A percentile compares a stretch with the other conserved stretches of the same genome.
phyloP scores from a whole-genome alignment of 2,329 filamentous ascomycete genomes.

The Exophiala alcalophila region DNA sequence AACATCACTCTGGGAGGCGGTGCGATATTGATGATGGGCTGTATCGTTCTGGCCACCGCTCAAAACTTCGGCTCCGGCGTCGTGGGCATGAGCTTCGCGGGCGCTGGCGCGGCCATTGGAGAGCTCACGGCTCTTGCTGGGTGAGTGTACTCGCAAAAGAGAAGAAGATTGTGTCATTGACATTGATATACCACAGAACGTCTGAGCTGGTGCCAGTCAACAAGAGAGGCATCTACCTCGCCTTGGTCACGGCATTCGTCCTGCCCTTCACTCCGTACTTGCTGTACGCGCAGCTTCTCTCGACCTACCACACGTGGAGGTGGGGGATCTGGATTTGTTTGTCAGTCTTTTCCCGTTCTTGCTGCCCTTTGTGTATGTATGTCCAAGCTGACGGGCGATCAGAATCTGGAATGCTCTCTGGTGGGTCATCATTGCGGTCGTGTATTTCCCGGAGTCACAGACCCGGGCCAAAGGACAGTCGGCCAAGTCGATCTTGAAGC shows the following conservation, averaged over 20 bases:
- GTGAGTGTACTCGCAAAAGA: conserved; percentile 7
- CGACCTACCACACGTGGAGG: conserved; percentile 25
- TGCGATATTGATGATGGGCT: conserved; percentile 16
- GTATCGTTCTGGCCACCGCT: conserved; percentile 21
- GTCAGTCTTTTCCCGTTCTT: conserved; percentile 5
- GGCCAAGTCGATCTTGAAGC: conserved; percentile 13
- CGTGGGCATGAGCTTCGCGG: conserved; percentile 21
- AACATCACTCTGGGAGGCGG: conserved; percentile 21
- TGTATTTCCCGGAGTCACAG: conserved; percentile 23
- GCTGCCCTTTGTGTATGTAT: background rate
- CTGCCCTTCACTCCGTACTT: conserved; percentile 24
- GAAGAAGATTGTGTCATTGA: no score
- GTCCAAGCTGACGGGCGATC: background rate
- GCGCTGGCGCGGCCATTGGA: conserved; percentile 22
- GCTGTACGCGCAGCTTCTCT: conserved; percentile 19
- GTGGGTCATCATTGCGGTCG: conserved; percentile 9
- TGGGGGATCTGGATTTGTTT: conserved; percentile 25
- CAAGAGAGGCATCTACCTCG: conserved; percentile 20
- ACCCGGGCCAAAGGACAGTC: conserved; percentile 14
- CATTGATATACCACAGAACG: conserved; percentile 15
- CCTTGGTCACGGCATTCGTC: conserved; percentile 17
- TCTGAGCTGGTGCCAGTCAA: conserved; percentile 27
- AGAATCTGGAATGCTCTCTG: conserved; percentile 22
- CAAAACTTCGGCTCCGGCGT: conserved; percentile 17
- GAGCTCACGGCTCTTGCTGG: conserved; percentile 24